A percentile compares a stretch with the other conserved stretches of the same genome.
Evolutionary conservation across 148 eudicot species (phyloP).

Genomic region (Rhododendron vialii): DNA sequence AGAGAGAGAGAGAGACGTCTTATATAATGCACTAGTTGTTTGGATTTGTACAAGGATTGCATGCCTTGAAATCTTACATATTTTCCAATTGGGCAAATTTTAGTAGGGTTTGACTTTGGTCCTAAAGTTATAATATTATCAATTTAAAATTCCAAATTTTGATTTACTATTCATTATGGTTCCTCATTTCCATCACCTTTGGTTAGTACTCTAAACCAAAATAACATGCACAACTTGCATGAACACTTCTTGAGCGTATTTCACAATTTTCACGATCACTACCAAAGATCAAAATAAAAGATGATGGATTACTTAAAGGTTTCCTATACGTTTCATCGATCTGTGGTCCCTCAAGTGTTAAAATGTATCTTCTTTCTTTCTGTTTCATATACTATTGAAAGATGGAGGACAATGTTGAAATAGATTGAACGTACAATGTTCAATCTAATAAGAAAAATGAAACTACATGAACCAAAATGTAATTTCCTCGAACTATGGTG

Average conservation of each 20-base stretch:
- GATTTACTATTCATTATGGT: neutral
- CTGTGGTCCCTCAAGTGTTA: neutral
- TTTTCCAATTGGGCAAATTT: neutral
- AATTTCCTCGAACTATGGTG: neutral
- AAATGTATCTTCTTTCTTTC: neutral
- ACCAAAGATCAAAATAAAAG: neutral
- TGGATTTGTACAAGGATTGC: neutral
- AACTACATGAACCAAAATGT: neutral
- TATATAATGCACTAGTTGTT: neutral
- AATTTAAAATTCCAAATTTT: neutral
- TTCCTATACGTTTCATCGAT: neutral
- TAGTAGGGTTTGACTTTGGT: neutral
- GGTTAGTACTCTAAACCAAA: neutral
- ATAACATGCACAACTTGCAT: neutral
- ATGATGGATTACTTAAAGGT: neutral
- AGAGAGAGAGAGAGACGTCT: neutral
- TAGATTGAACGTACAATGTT: neutral
- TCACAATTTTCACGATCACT: neutral
- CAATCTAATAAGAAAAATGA: neutral
- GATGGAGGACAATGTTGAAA: neutral
- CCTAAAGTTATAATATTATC: neutral
- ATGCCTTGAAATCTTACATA: neutral
- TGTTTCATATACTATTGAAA: neutral
- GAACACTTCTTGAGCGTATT: neutral
- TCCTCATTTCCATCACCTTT: neutral